Evolutionary conservation across 2,329 filamentous ascomycete species (phyloP), one percentile per base, ranked within the genome.

Genomic region (Epichloe glyceriae): DNA sequence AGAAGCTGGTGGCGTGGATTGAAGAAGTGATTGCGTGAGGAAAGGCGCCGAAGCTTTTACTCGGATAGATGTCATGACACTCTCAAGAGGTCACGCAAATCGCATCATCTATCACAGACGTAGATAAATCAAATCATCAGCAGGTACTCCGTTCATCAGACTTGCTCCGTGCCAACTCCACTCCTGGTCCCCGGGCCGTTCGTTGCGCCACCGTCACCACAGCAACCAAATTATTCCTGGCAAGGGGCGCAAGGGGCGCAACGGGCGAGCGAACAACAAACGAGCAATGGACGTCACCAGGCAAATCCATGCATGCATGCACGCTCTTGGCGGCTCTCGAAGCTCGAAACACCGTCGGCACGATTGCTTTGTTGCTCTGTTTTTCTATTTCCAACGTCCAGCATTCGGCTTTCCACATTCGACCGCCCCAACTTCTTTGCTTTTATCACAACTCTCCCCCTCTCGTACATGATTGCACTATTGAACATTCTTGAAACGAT

Each of bases 1-100:
- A 53, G 51, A 57, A 51, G 51, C 44, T 58, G 15, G 54, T 57
- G 43, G 37, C 47, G 7, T 58, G 57, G 57, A 38, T 57, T 40
- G 45, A 46, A 34, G 55, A 53, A 8, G 15, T 53, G 8, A 8
- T 52, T 20, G 37, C 38, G 14, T 43, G 19, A 47, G 20, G 15
- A 20, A 45, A 19, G 8, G 6, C 7, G 42, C n/a, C 5, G 35
- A 6, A 1, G 14, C 35, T n/a, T n/a, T 14, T 10, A n/a, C 35
- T 30, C 3, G 26, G 26, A 30, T 30, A 10, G 8, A 10, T 30
- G n/a, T n/a, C n/a, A n/a, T 1, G 8, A 30, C 26, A 30, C 7
- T 6, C 7, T 26, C 2, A 8, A 26, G 7, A 26, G 26, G 26
- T 26, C 6, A 26, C 7, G 1, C 26, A 8, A 26, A 8, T 26